These are phyloP conservation scores for Globisporangium alternatum DNA, from an alignment of 352 stramenopile genomes.

Conservation along the genomic window DNA sequence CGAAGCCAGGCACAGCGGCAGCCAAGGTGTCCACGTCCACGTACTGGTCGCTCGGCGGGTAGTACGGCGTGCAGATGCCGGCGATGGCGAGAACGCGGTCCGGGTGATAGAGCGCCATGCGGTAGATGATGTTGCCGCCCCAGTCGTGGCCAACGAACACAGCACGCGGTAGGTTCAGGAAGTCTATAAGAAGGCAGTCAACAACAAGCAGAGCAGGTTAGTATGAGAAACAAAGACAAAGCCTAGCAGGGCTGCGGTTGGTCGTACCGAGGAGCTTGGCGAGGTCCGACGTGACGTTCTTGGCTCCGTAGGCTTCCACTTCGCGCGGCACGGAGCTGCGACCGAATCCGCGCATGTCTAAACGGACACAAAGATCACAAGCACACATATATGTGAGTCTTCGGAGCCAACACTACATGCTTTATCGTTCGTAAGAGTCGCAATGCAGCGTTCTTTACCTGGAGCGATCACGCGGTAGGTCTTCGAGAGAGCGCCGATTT, in stretches of 20 bases:
- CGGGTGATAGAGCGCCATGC: constrained; percentile 55
- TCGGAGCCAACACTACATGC: background rate
- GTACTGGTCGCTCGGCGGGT: constrained; percentile 31
- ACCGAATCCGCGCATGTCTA: constrained; percentile 49
- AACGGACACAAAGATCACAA: background rate
- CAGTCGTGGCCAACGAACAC: constrained; percentile 63
- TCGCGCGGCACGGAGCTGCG: constrained; percentile 42
- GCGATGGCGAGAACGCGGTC: constrained; percentile 47
- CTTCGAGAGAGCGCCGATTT: constrained; percentile 44
- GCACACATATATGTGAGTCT: background rate
- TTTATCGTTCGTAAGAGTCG: background rate
- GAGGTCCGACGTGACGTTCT: constrained; percentile 46
- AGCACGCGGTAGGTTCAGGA: constrained; percentile 42
- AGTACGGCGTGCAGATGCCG: constrained; percentile 58
- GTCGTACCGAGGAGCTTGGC: constrained; percentile 32
- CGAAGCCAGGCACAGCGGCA: constrained; percentile 30
- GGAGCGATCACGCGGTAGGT: constrained; percentile 57
- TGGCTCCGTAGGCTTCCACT: constrained; percentile 39
- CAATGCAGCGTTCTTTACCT: background rate
- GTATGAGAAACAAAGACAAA: background rate
- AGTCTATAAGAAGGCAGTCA: constrained; percentile 21
- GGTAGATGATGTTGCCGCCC: constrained; percentile 48
- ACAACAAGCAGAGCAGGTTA: background rate
- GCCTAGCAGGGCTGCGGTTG: background rate
- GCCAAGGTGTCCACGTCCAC: constrained; percentile 31